Percentiles rank a stretch among this genome's conserved stretches.
These are phyloP conservation scores for Copromyces sp. DNA, from an alignment of 495 filamentous ascomycete genomes.

Conservation along the genomic window DNA sequence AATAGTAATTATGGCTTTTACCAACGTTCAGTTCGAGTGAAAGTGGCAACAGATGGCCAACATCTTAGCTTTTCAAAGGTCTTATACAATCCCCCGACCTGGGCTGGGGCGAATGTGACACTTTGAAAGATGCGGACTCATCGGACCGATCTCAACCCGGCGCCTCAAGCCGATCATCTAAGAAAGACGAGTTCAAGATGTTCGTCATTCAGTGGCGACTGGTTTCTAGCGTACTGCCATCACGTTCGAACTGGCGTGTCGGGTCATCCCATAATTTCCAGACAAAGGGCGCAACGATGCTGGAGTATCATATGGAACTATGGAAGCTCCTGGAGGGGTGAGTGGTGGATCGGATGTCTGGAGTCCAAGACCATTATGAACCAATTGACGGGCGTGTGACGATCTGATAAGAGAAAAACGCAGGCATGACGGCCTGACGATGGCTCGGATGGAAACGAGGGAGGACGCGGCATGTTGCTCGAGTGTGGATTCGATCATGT, in stretches of 20 bases:
- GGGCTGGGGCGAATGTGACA: background rate
- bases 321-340: background rate
- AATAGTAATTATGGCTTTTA: background rate
- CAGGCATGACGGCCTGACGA: background rate
- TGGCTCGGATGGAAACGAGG: background rate
- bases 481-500: conserved; percentile 1
- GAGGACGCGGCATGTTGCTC: background rate
- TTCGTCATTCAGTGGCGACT: background rate
- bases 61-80: background rate
- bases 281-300: background rate
- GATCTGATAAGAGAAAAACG: conserved; percentile 8
- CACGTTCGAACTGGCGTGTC: background rate
- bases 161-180: background rate
- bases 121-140: background rate
- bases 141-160: background rate
- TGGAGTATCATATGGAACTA: background rate
- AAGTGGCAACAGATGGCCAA: background rate
- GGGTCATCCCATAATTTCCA: background rate
- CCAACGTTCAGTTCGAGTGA: background rate
- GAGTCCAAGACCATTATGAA: background rate
- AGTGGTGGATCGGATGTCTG: background rate
- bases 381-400: background rate
- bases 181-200: background rate
- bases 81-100: background rate
- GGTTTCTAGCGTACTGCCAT: background rate